A percentile compares a stretch with the other conserved stretches of the same genome.
Evolutionary conservation across 352 stramenopile species (phyloP).

Genomic region (Phytophthora pistaciae): DNA sequence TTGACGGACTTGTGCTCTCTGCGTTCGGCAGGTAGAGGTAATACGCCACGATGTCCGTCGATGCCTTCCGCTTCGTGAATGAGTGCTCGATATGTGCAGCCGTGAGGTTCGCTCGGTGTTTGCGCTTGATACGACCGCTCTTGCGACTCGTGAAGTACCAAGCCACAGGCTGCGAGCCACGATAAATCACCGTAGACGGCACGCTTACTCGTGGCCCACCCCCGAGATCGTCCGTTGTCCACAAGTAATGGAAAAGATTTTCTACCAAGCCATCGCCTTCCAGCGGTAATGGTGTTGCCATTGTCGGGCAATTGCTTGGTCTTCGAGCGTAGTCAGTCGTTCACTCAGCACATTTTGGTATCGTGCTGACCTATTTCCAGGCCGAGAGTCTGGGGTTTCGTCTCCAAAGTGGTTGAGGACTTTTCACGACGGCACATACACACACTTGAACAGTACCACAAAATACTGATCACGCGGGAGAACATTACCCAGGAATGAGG

Average conservation of each 20-base stretch:
- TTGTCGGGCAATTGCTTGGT: conserved; percentile 24
- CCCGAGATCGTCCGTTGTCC: conserved; percentile 93
- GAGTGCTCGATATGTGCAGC: conserved; percentile 94
- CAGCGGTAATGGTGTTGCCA: conserved; percentile 71
- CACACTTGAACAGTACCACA: background rate
- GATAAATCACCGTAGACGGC: conserved; percentile 95
- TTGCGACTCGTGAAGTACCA: conserved; percentile 96
- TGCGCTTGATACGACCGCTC: conserved; percentile 91
- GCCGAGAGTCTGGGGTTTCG: conserved; percentile 23
- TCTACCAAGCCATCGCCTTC: conserved; percentile 90
- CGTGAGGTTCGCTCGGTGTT: conserved; percentile 92
- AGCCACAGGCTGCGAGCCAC: conserved; percentile 89
- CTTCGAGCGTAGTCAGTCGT: conserved; percentile 1
- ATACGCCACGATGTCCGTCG: conserved; percentile 92
- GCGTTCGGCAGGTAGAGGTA: conserved; percentile 78
- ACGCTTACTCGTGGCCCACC: conserved; percentile 89
- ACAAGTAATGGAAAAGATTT: conserved; percentile 92
- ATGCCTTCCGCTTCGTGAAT: conserved; percentile 89
- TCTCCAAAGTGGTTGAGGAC: conserved; percentile 5
- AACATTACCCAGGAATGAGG: conserved; percentile 13
- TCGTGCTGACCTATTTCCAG: conserved; percentile 37
- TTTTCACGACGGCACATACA: background rate
- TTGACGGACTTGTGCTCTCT: conserved; percentile 56
- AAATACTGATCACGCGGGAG: background rate
- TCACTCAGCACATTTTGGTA: conserved; percentile 22